Conservation (phyloP, 2,329 filamentous ascomycete species). For the Didymella keratinophila region DNA sequence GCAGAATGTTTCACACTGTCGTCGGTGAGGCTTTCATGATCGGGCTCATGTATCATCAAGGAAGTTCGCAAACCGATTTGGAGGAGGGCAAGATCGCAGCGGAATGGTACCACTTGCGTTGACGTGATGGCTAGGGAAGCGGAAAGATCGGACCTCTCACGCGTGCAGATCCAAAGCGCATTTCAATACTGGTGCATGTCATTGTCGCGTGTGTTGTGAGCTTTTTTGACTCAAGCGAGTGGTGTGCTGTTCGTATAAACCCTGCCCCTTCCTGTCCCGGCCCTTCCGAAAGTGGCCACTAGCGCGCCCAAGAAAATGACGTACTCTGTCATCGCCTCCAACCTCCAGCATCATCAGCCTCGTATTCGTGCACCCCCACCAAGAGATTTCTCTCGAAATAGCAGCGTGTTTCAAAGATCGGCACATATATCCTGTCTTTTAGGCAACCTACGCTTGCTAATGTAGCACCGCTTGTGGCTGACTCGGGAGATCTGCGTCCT, state of each 20-base stretch:
- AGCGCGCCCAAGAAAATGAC: slow-evolving; percentile 12
- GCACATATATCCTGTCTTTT: background rate
- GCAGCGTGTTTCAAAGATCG: slow-evolving; percentile 6
- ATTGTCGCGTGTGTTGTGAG: no score
- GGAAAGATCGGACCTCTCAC: no score
- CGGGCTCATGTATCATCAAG: no score
- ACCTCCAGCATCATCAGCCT: slow-evolving; percentile 16
- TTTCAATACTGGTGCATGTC: no score
- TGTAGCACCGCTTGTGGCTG: slow-evolving; percentile 13
- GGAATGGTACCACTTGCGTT: no score
- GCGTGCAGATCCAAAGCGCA: no score
- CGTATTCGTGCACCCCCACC: slow-evolving; percentile 6
- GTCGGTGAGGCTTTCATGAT: no score
- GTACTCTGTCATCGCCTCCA: background rate
- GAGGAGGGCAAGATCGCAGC: no score
- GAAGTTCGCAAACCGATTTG: no score
- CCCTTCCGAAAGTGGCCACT: slow-evolving; percentile 4
- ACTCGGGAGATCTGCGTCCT: slow-evolving; percentile 11
- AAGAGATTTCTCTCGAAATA: background rate
- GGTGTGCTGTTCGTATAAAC: background rate
- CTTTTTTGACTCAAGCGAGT: no score
- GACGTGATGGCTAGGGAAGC: no score
- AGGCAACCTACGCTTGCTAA: background rate
- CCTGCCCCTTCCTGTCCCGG: background rate
- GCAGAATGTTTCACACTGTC: no score